Percentiles rank a stretch among this genome's conserved stretches.
Evolutionary conservation across 768 basidiomycete genomes (phyloP).

Genomic region (Russula dissimulans): DNA sequence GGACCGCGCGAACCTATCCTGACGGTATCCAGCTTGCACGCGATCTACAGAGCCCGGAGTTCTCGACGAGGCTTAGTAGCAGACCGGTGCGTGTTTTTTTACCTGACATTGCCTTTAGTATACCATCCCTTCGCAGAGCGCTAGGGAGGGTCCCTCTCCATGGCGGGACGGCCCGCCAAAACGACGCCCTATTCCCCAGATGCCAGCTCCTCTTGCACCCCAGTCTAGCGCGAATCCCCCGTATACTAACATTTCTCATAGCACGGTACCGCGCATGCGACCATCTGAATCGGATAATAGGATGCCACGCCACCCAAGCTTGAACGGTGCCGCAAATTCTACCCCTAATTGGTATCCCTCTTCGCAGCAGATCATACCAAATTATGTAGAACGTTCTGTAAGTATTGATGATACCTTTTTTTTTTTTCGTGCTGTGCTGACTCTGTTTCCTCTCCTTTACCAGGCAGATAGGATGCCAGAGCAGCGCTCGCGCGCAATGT

Average conservation of each 20-base stretch:
- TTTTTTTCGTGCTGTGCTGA: neutral
- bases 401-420: neutral
- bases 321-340: neutral
- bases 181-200: constrained; percentile 4
- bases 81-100: neutral
- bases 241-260: neutral
- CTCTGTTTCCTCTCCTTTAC: neutral
- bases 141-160: neutral
- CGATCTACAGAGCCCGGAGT: neutral
- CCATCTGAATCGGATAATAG: neutral
- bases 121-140: neutral
- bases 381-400: neutral
- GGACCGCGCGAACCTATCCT: neutral
- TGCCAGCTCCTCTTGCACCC: constrained; percentile 14
- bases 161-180: constrained; percentile 5
- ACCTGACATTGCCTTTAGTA: neutral
- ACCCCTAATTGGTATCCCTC: neutral
- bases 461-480: neutral
- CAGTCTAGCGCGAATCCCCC: neutral
- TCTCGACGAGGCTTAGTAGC: neutral
- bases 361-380: neutral
- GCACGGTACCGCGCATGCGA: neutral
- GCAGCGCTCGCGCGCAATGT: too few relatives aligned
- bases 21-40: neutral
- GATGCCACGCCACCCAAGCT: neutral